These are phyloP conservation scores for Fusarium buharicum DNA, from an alignment of 2,329 filamentous ascomycete genomes.

Conservation along the genomic window DNA sequence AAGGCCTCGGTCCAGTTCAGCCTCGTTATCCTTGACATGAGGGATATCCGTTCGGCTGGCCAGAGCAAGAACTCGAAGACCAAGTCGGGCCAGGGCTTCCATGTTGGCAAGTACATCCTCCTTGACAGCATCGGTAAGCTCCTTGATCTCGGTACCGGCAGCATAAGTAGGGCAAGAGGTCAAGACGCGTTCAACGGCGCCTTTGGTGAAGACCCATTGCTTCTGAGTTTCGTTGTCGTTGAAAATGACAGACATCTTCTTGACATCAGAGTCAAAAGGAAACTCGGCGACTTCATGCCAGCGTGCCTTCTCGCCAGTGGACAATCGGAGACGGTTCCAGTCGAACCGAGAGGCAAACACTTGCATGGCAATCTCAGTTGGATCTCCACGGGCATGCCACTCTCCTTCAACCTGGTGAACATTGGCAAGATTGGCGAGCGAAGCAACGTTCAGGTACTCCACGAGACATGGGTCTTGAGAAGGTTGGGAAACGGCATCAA, in stretches of 20 bases:
- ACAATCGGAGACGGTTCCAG: constrained; percentile 66
- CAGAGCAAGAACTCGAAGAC: constrained; percentile 75
- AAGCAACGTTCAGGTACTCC: constrained; percentile 70
- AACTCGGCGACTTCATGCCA: constrained; percentile 74
- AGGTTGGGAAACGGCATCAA: constrained; percentile 49
- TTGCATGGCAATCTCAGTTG: constrained; percentile 76
- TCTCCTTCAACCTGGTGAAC: constrained; percentile 64
- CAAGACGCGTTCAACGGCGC: constrained; percentile 76
- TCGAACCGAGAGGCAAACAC: constrained; percentile 77
- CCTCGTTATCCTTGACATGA: constrained; percentile 50
- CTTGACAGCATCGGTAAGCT: constrained; percentile 64
- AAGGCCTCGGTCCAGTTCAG: constrained; percentile 61
- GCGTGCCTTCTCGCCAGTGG: constrained; percentile 58
- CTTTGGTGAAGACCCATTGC: constrained; percentile 69
- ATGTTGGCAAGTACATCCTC: constrained; percentile 72
- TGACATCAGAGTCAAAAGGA: constrained; percentile 78
- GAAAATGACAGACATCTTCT: constrained; percentile 81
- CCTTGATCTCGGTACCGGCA: constrained; percentile 54
- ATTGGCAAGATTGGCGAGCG: constrained; percentile 72
- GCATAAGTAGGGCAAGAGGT: constrained; percentile 67
- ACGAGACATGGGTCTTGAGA: constrained; percentile 60
- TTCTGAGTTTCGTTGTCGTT: constrained; percentile 53
- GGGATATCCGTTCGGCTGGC: constrained; percentile 62
- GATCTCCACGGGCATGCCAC: constrained; percentile 74
- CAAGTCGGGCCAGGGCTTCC: constrained; percentile 72